Conservation (phyloP, 768 basidiomycete species). For the Royoungia palumana region DNA sequence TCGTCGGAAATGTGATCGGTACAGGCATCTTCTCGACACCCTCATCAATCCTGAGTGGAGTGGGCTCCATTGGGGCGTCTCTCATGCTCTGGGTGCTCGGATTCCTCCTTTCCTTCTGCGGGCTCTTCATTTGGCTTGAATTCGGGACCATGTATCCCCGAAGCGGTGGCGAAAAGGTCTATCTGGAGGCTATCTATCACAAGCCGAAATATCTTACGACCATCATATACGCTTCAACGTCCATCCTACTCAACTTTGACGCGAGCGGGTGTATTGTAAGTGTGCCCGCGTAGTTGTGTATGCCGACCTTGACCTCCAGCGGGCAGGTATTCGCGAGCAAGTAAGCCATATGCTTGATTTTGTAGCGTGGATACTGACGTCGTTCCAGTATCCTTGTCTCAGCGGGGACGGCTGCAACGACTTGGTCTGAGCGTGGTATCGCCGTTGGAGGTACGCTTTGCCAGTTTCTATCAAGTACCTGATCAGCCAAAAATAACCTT, state of each 20-base stretch:
- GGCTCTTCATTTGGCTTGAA: slow-evolving; percentile 61
- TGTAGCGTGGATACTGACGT: neutral
- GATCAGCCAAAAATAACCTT: no score
- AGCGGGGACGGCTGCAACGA: slow-evolving; percentile 36
- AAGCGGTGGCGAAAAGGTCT: slow-evolving; percentile 62
- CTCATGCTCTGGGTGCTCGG: slow-evolving; percentile 64
- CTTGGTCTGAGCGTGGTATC: slow-evolving; percentile 57
- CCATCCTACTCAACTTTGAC: slow-evolving; percentile 42
- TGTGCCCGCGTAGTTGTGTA: neutral
- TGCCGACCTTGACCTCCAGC: neutral
- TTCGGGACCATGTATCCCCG: slow-evolving; percentile 62
- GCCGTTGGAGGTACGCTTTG: slow-evolving; percentile 47
- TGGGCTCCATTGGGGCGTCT: slow-evolving; percentile 57
- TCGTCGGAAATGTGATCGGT: slow-evolving; percentile 55
- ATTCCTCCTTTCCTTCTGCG: slow-evolving; percentile 54
- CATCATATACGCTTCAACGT: slow-evolving; percentile 45
- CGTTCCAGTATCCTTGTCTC: slow-evolving; percentile 45
- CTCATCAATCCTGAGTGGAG: slow-evolving; percentile 51
- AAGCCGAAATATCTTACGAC: slow-evolving; percentile 47
- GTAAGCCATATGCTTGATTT: slow-evolving; percentile 10
- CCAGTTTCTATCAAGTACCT: no score
- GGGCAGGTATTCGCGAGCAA: slow-evolving; percentile 35
- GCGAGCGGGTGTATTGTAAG: slow-evolving; percentile 48
- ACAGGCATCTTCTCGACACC: slow-evolving; percentile 62
- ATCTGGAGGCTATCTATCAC: slow-evolving; percentile 53